A percentile compares a stretch with the other conserved stretches of the same genome.
Conservation (phyloP, 2,329 filamentous ascomycete species). For the Eutypa lata region DNA sequence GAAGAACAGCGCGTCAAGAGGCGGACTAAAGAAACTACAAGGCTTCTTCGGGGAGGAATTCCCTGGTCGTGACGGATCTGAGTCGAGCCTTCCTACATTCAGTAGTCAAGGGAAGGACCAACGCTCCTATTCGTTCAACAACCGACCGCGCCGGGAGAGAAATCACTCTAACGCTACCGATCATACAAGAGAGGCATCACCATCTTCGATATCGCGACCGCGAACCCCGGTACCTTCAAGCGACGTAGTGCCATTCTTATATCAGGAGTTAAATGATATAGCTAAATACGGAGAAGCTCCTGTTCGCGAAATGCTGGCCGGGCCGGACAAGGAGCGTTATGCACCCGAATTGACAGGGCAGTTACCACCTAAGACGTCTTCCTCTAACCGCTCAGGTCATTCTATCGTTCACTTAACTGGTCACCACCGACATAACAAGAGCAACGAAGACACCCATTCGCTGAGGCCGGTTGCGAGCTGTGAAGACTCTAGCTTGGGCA, state of each 20-base stretch:
- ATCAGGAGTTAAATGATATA: conserved; percentile 81
- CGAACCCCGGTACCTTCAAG: conserved; percentile 83
- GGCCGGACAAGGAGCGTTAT: conserved; percentile 68
- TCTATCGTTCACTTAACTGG: conserved; percentile 63
- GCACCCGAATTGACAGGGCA: conserved; percentile 45
- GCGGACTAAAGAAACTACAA: conserved; percentile 78
- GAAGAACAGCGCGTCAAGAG: conserved; percentile 65
- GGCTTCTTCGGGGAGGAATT: conserved; percentile 93
- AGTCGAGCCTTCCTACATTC: conserved; percentile 56
- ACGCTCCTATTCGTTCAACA: conserved; percentile 62
- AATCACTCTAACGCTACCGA: conserved; percentile 78
- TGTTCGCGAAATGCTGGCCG: conserved; percentile 66
- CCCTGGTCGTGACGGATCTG: conserved; percentile 69
- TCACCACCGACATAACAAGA: conserved; percentile 66
- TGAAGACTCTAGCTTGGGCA: conserved; percentile 64
- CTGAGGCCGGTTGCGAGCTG: conserved; percentile 71
- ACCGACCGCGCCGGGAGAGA: conserved; percentile 63
- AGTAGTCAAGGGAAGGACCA: conserved; percentile 52
- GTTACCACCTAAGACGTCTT: conserved; percentile 58
- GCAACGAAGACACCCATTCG: conserved; percentile 62
- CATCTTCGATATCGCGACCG: conserved; percentile 66
- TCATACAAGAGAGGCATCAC: conserved; percentile 65
- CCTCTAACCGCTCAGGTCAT: conserved; percentile 58
- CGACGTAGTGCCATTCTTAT: conserved; percentile 96
- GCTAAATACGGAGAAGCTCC: conserved; percentile 75